Base-by-base conservation (phyloP, 371 early-diverging fungal species). In the Mortierella sp. region DNA sequence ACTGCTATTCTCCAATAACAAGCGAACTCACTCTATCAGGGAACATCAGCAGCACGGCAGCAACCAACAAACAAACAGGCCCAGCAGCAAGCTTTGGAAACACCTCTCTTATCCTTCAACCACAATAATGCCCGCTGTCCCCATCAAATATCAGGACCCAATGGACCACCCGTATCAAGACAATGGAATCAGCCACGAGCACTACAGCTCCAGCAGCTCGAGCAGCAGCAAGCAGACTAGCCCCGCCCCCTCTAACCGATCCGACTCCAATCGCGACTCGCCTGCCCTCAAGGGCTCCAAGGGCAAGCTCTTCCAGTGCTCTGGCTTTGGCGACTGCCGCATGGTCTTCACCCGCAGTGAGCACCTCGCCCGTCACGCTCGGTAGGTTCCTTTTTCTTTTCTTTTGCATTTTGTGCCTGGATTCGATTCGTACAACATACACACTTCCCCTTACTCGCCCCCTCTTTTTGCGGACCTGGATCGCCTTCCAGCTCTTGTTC, bases 311-410 rank as follows among this genome's bases (percentile, higher is more conserved):
- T 91, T 90, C 72, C 89, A 87, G 60, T 90, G 91, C 54, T 87
- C 89, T 4, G 91, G 90, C 8, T 89, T 81, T 80, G 90, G 91
- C 54, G 87, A 89, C 72, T 90, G 91, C 44, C 81, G 88, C 44
- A 90, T 90, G 91, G 91, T 89, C 10, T 90, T 90, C 76, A 89
- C 91, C 24, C 83, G 91, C 24, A 88, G 88, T 71, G 91, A 90
- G 49, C 91, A 90, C 77, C 81, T 90, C 1, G 90, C 90, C 55
- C 85, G 91, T 14, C 89, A 88, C 74, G 83, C 81, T 16, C 78
- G 83, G 84, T 81, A 84, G 74, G 76, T 24, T 56, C n/a, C 14
- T 54, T 44, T 27, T 49, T 35, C 58, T 49, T 72, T 8, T 41
- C 41, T 4, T 41, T 58, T 56, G 18, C 32, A 32, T 60, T 48